Evolutionary conservation across 2,329 filamentous ascomycete species (phyloP), one percentile per base, ranked within the genome.

Genomic region (Chalaropsis thielavioides): DNA sequence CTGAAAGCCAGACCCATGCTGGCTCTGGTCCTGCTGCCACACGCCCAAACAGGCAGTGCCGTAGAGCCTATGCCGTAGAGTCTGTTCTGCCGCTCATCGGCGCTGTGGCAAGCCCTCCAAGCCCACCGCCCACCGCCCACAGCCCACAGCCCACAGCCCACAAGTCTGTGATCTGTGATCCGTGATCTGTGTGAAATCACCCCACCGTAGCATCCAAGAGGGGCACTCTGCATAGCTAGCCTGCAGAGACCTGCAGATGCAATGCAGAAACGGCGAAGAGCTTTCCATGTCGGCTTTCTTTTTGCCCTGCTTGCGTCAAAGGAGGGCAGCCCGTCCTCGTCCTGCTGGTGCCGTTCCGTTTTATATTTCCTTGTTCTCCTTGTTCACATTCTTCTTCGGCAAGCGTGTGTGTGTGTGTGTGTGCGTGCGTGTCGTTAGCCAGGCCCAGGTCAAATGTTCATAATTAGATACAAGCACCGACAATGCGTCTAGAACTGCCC

Each of bases 141-240:
- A 38, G 35, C 7, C 35, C 35, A 38, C 35, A 43, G 17, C 15
- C 11, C 17, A 43, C 24, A 58, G 54, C 27, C 31, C 27, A 10
- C 27, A 58, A 58, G 27, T 58, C 27, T 58, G 54, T 58, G 54
- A 58, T 58, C 44, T 35, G 35, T 38, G 35, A 7, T 38, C 35
- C n/a, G 15, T 61, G 59, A 51, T 43, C 61, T 51, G 43, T 56
- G 46, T 38, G 35, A 38, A 64, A 64, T 64, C 62, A 64, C 62
- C 62, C 62, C 62, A 64, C 62, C 51, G 62, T 64, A 64, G 51
- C 62, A 64, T 64, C 41, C 62, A 64, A 51, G 62, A 64, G 62
- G 62, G 62, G 62, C 35, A 59, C 41, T 59, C 31, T 60, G 62
- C 40, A 64, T 56, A 24, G 31, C 38, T 31, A 49, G 38, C 10